Conservation (phyloP, 768 basidiomycete species). For the Pleurotus ostreatus region DNA sequence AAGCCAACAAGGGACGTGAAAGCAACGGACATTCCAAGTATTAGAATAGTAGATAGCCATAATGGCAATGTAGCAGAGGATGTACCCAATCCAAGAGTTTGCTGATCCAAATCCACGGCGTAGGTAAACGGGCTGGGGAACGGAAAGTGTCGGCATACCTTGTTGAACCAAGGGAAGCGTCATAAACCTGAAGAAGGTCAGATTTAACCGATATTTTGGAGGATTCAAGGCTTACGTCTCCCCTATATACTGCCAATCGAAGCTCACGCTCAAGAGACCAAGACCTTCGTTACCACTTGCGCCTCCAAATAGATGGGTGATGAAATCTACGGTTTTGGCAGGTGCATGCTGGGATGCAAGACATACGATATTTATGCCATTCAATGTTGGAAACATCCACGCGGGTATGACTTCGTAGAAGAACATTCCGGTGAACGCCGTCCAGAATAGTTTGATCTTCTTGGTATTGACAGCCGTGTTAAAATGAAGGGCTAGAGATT, state of each 20-base stretch:
- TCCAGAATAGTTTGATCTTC: conserved; percentile 50
- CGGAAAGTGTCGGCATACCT: conserved; percentile 25
- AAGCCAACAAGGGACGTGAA: too few species aligned
- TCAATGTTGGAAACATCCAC: conserved; percentile 61
- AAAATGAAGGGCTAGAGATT: conserved; percentile 47
- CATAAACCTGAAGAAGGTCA: conserved; percentile 35
- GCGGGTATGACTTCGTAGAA: conserved; percentile 48
- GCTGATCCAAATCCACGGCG: conserved; percentile 16
- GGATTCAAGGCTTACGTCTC: conserved; percentile 25
- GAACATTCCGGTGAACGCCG: conserved; percentile 47
- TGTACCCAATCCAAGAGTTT: conserved; percentile 37
- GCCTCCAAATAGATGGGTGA: conserved; percentile 66
- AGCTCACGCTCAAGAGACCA: conserved; percentile 52
- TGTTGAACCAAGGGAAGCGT: conserved; percentile 52
- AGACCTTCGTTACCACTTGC: conserved; percentile 64
- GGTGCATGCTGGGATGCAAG: conserved; percentile 48
- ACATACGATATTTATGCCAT: conserved; percentile 59
- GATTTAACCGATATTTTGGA: background rate
- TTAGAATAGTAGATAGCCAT: conserved; percentile 41
- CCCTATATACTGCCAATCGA: conserved; percentile 67
- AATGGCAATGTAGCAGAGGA: conserved; percentile 33
- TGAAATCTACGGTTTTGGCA: conserved; percentile 37
- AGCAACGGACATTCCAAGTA: conserved; percentile 30
- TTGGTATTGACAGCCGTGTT: conserved; percentile 38
- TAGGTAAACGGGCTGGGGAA: too few species aligned